Evolutionary conservation across 2,329 filamentous ascomycete species (phyloP), one percentile per base, ranked within the genome.

Genomic region (Passalora sequoiae): DNA sequence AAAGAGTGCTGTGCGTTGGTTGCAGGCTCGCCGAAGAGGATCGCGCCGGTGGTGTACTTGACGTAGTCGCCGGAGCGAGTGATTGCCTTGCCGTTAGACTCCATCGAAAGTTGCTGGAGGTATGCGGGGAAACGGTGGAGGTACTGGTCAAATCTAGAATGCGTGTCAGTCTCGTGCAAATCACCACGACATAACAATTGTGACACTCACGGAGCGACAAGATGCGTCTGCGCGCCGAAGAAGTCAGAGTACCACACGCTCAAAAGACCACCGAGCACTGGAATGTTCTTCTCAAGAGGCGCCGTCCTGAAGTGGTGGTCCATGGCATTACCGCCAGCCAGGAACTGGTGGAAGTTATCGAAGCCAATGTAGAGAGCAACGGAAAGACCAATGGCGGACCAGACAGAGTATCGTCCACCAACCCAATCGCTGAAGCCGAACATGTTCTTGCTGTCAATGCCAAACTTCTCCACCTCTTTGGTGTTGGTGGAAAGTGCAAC

Each of bases 1-100:
- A 98, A 98, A 49, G 92, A 97, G 80, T 98, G 92, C 75, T 98
- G 92, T 32, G 92, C 92, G 66, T 98, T 98, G 68, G 92, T 98
- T 70, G 89, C 94, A 41, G 92, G 92, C 77, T 98, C 92, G 64
- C 92, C 92, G 66, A 98, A 98, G 52, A 98, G 75, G 65, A 98
- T 91, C 42, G 92, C 81, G 37, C 92, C 91, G 27, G 92, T 98
- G 46, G 89, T 96, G 76, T 98, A 98, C 74, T 95, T 95, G 64
- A 94, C 89, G 49, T 94, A 84, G 53, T 83, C 80, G 27, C 89
- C 83, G 45, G 80, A 84, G 61, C 92, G 87, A 50, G 91, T 94
- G 63, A 97, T 89, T 49, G 86, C 87, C 78, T 98, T 98, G 65
- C 92, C 92, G 70, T 98, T 98, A 50, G 91, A 97, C 76, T 98